Evolutionary conservation across 129 eudicot species (phyloP).

Genomic region (Escallonia herrerae): DNA sequence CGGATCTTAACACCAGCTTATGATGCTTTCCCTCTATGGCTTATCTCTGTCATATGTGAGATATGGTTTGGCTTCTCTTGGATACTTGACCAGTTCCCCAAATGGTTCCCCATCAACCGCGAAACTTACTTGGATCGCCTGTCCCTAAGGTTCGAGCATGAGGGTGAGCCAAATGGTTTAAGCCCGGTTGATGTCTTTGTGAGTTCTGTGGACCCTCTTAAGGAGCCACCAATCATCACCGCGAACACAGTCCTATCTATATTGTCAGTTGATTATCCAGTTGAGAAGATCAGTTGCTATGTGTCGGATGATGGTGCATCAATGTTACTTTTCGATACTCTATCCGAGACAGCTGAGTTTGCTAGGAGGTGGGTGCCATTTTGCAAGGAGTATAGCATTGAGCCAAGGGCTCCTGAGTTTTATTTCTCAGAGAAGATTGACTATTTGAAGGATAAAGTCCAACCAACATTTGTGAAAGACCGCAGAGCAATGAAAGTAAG

Average conservation of each 20-base stretch:
- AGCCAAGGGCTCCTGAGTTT: conserved; percentile 96
- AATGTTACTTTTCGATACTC: conserved; percentile 82
- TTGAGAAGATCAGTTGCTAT: conserved; percentile 87
- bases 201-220: conserved; percentile 89
- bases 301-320: conserved; percentile 99
- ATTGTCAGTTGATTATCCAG: conserved; percentile 85
- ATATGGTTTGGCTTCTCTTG: conserved; percentile 94
- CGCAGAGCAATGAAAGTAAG: conserved; percentile 97
- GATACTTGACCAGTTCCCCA: conserved; percentile 98
- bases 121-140: conserved; percentile 95
- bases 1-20: conserved; percentile 82
- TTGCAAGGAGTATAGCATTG: conserved; percentile 74
- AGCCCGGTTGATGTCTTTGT: conserved; percentile 82
- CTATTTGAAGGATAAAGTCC: conserved; percentile 89
- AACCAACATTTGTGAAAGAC: conserved; percentile 89
- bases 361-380: conserved; percentile 99
- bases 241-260: conserved; percentile 92
- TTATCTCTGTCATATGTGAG: conserved; percentile 89
- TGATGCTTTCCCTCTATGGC: conserved; percentile 89
- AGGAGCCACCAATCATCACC: conserved; percentile 96
- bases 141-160: conserved; percentile 78
- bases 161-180: conserved; percentile 76
- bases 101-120: conserved; percentile 89
- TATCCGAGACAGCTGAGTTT: conserved; percentile 87
- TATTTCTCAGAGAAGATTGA: conserved; percentile 92